A percentile compares a stretch with the other conserved stretches of the same genome.
phyloP scores from a whole-genome alignment of 2,329 filamentous ascomycete species.

The Colletotrichum horii region DNA sequence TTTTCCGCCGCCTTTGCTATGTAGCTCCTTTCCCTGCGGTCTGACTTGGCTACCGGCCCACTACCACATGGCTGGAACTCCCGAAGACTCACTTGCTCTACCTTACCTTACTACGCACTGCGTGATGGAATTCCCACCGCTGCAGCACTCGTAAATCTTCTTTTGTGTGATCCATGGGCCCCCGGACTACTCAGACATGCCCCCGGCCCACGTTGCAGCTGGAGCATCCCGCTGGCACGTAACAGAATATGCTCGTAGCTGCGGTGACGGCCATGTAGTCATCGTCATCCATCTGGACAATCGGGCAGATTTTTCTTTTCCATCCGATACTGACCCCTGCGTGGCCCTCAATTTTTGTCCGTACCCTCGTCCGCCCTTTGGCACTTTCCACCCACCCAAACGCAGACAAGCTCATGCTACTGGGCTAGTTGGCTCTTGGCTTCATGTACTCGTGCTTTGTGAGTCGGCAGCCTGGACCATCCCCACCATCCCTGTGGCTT shows the following conservation, averaged over 20 bases:
- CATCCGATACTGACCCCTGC: not conserved
- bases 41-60: not conserved
- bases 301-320: conserved; percentile 2
- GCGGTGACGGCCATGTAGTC: not conserved
- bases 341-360: not conserved
- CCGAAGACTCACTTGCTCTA: not conserved
- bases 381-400: not conserved
- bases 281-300: not conserved
- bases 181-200: not conserved
- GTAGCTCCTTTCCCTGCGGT: not conserved
- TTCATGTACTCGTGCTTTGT: not conserved
- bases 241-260: not conserved
- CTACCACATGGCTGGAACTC: not conserved
- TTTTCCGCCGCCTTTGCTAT: not conserved
- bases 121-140: not conserved
- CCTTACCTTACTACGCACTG: too few relatives aligned
- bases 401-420: conserved; percentile 5
- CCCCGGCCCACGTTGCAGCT: not conserved
- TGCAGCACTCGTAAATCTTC: not conserved
- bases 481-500: conserved; percentile 8
- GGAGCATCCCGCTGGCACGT: not conserved
- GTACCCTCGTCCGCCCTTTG: not conserved
- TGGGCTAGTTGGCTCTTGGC: not conserved
- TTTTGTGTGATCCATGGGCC: not conserved
- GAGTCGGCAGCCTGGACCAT: not conserved